Conservation (phyloP, 2,329 filamentous ascomycete genomes). For the Fusarium globosum region DNA sequence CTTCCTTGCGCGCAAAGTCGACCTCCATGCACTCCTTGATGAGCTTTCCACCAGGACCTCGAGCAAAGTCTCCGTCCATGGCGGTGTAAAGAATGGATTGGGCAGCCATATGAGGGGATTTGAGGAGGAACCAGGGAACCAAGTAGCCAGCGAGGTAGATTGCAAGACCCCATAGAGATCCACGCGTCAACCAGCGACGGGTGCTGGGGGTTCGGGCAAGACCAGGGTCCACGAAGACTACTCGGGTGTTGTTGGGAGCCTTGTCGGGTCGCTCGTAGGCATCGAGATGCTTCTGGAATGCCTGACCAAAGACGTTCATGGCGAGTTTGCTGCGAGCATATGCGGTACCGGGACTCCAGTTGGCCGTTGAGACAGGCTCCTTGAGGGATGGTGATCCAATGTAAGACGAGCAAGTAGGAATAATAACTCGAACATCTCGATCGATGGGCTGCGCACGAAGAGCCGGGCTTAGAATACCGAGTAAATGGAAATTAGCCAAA, state of each 20-base stretch:
- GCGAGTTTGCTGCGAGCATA: conserved; percentile 80
- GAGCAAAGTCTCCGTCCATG: conserved; percentile 80
- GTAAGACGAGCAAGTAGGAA: conserved; percentile 90
- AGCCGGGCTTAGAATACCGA: conserved; percentile 91
- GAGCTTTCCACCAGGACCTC: conserved; percentile 73
- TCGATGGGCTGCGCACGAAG: conserved; percentile 92
- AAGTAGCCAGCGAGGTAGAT: conserved; percentile 83
- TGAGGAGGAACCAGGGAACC: conserved; percentile 87
- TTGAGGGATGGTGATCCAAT: conserved; percentile 78
- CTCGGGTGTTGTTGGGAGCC: conserved; percentile 82
- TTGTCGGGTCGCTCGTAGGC: conserved; percentile 86
- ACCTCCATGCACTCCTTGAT: conserved; percentile 91
- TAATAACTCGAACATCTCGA: conserved; percentile 88
- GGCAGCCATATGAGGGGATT: conserved; percentile 84
- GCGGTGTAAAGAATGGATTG: conserved; percentile 87
- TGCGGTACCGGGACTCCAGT: conserved; percentile 66
- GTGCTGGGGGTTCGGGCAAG: conserved; percentile 87
- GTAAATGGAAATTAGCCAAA: conserved; percentile 92
- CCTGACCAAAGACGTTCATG: conserved; percentile 86
- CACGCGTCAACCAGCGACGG: conserved; percentile 86
- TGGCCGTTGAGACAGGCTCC: conserved; percentile 60
- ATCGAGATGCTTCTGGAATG: conserved; percentile 93
- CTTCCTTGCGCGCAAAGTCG: conserved; percentile 76
- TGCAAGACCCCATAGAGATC: conserved; percentile 81
- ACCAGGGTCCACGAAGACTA: conserved; percentile 89